phyloP scores from a whole-genome alignment of 164 flowering plant species.

The Houttuynia cordata region DNA sequence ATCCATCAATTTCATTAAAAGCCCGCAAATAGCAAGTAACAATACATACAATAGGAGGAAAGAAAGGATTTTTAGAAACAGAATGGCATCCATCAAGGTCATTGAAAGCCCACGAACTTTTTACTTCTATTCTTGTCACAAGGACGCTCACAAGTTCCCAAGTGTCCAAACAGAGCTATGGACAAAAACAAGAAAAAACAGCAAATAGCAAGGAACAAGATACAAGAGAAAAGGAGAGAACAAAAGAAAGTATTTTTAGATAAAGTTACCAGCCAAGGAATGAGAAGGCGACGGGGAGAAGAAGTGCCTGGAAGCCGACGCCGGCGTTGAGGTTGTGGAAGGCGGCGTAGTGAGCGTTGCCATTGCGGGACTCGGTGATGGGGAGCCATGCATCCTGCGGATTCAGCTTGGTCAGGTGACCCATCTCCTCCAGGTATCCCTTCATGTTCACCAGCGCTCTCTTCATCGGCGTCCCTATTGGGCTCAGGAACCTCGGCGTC shows the following conservation, averaged over 20 bases:
- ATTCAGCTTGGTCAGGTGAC: conserved; percentile 88
- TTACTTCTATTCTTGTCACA: too few species aligned
- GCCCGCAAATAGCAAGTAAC: too few species aligned
- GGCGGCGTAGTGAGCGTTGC: conserved; percentile 96
- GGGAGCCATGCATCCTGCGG: conserved; percentile 99
- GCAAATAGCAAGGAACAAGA: too few species aligned
- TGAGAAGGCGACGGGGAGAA: conserved; percentile 86
- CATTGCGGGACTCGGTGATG: conserved; percentile 92
- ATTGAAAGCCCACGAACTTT: too few species aligned
- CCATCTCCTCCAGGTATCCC: conserved; percentile 89
- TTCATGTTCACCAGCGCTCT: conserved; percentile 86
- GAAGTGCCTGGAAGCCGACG: conserved; percentile 88
- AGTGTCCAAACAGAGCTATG: too few species aligned
- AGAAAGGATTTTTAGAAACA: too few species aligned
- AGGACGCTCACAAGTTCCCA: too few species aligned
- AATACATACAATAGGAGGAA: too few species aligned
- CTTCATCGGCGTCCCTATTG: conserved; percentile 98
- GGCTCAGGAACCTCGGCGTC: conserved; percentile 87
- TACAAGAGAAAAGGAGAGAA: too few species aligned
- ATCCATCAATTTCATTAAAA: too few species aligned
- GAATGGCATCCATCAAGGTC: too few species aligned
- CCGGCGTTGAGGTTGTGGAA: conserved; percentile 96
- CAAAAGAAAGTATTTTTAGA: neutral
- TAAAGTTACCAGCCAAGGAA: conserved; percentile 75
- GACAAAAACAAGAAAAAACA: too few species aligned